Evolutionary conservation across 768 basidiomycete species (phyloP).

Genomic region (Boletus reticulatus): DNA sequence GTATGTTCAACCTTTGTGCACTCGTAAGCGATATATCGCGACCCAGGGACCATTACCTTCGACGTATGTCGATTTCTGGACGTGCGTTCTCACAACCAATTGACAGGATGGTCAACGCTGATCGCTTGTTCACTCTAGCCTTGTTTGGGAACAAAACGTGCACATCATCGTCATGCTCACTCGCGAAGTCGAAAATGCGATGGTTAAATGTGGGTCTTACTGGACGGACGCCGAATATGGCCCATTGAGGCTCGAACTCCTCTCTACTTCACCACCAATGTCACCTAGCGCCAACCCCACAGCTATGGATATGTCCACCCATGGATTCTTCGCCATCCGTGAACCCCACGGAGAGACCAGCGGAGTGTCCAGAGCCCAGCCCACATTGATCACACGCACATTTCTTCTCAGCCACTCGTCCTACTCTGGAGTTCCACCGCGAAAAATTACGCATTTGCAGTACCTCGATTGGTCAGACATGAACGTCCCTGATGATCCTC

Average conservation of each 20-base stretch:
- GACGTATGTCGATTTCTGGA: constrained; percentile 94
- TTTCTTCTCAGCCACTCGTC: constrained; percentile 67
- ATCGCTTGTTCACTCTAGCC: constrained; percentile 37
- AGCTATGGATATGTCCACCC: constrained; percentile 20
- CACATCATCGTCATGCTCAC: constrained; percentile 98
- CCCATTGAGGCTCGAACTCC: constrained; percentile 57
- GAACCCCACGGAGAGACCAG: constrained; percentile 14
- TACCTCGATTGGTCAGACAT: constrained; percentile 97
- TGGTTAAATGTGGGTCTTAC: constrained; percentile 89
- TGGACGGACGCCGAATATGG: constrained; percentile 77
- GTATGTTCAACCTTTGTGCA: constrained; percentile 84
- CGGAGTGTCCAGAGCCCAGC: constrained; percentile 13
- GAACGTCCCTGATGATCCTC: constrained; percentile 86
- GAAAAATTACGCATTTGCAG: constrained; percentile 84
- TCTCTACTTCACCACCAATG: constrained; percentile 42
- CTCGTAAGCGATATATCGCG: constrained; percentile 83
- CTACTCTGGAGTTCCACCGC: constrained; percentile 56
- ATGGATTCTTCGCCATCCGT: constrained; percentile 38
- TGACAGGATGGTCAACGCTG: not conserved
- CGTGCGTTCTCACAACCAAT: constrained; percentile 48
- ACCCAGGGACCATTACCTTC: constrained; percentile 92
- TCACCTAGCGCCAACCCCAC: constrained; percentile 33
- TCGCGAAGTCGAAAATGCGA: constrained; percentile 82
- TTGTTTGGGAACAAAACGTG: constrained; percentile 93
- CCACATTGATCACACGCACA: constrained; percentile 49